Conservation (phyloP, 2,329 filamentous ascomycete species). For the Plenodomus tracheiphilus region DNA sequence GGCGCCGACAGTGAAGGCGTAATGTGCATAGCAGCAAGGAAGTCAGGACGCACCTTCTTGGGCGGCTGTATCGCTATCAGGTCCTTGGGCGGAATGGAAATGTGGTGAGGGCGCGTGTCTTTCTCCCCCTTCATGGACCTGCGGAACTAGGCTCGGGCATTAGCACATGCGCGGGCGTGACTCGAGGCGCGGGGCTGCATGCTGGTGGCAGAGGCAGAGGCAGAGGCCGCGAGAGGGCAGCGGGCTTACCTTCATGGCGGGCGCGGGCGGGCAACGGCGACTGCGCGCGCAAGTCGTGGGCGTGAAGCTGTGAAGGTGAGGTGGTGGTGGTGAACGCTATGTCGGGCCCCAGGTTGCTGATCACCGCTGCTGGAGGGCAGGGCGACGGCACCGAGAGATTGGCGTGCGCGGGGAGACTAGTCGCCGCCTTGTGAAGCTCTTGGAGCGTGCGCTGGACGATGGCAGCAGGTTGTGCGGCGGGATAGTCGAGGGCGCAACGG, state of each 20-base stretch:
- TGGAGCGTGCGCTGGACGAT: background rate
- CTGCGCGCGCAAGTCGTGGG: conserved; percentile 17
- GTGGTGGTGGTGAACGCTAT: background rate
- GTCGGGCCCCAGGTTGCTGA: background rate
- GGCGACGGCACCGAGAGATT: conserved; percentile 16
- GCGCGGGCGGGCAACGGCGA: conserved; percentile 7
- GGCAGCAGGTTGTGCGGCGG: no score
- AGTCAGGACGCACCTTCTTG: conserved; percentile 70
- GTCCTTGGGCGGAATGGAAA: conserved; percentile 81
- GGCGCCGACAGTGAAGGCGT: background rate
- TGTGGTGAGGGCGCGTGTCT: conserved; percentile 70
- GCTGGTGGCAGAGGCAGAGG: background rate
- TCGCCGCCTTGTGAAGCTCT: background rate
- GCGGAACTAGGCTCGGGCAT: conserved; percentile 58
- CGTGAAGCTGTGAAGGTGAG: conserved; percentile 1
- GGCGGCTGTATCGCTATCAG: conserved; percentile 87
- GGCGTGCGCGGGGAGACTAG: conserved; percentile 20
- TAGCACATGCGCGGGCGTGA: conserved; percentile 30
- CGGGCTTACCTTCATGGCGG: conserved; percentile 22
- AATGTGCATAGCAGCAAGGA: background rate
- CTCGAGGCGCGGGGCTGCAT: conserved; percentile 4
- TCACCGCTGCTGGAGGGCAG: background rate
- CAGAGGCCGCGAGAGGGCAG: conserved; percentile 4
- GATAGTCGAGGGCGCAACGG: no score
- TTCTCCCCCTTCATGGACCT: conserved; percentile 91